These are phyloP conservation scores for Lactarius hatsudake DNA, from an alignment of 768 basidiomycete genomes.

Conservation along the genomic window DNA sequence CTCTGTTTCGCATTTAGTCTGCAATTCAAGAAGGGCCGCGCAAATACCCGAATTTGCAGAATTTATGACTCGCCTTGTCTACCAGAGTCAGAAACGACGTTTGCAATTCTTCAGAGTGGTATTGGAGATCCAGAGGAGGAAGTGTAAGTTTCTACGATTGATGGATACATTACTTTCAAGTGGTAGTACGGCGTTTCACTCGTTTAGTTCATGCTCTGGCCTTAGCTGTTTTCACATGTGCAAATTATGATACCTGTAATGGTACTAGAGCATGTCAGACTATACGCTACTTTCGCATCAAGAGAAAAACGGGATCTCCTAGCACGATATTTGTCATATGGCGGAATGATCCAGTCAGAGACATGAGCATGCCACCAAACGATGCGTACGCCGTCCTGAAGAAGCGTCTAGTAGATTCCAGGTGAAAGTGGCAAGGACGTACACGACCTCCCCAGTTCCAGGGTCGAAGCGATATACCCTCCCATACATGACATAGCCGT, in stretches of 20 bases:
- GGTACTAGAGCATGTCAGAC: neutral
- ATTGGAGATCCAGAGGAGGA: constrained; percentile 96
- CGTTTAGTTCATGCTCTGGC: neutral
- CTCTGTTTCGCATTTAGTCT: constrained; percentile 45
- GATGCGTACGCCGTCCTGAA: constrained; percentile 91
- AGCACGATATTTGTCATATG: constrained; percentile 91
- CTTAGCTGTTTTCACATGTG: neutral
- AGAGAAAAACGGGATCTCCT: constrained; percentile 87
- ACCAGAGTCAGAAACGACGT: constrained; percentile 93
- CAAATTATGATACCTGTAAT: neutral
- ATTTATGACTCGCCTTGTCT: constrained; percentile 98
- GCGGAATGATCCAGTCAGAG: constrained; percentile 86
- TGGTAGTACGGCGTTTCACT: neutral
- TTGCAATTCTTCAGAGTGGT: constrained; percentile 88
- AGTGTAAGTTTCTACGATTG: constrained; percentile 36
- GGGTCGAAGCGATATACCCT: constrained; percentile 99
- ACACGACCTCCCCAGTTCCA: constrained; percentile 82
- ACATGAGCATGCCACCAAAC: constrained; percentile 94
- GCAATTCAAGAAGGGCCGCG: constrained; percentile 89
- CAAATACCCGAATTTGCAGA: constrained; percentile 89
- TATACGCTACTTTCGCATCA: constrained; percentile 58
- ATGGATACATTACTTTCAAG: neutral
- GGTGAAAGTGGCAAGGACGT: constrained; percentile 35
- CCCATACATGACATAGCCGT: constrained; percentile 99
- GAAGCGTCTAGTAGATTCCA: constrained; percentile 21